Percentiles rank a stretch among this genome's conserved stretches.
These are phyloP conservation scores for Chlorociboria aeruginascens DNA, from an alignment of 495 filamentous ascomycete species.

Conservation along the genomic window DNA sequence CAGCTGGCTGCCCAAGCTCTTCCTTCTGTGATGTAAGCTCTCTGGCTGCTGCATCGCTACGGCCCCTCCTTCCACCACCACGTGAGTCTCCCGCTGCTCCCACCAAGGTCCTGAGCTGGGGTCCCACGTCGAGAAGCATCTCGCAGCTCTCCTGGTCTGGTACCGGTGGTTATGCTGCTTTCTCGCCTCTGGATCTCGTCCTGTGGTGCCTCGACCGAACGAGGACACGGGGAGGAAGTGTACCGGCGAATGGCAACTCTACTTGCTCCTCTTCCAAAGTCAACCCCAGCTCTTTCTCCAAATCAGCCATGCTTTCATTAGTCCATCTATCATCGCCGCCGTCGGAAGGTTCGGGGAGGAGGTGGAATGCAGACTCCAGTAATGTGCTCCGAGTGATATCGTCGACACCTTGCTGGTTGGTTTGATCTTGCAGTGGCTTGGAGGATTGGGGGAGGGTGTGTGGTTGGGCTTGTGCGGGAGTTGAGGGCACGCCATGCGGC, in stretches of 20 bases:
- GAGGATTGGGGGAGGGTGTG: slow-evolving; percentile 1
- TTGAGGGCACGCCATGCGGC: neutral
- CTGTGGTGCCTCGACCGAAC: too few relatives aligned
- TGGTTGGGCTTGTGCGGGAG: neutral
- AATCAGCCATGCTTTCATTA: neutral
- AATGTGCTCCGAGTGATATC: neutral
- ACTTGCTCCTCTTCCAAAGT: neutral
- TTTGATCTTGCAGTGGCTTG: slow-evolving; percentile 5
- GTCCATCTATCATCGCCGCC: neutral
- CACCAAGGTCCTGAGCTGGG: too few relatives aligned
- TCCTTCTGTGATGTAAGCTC: neutral
- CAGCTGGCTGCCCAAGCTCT: neutral
- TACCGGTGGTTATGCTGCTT: too few relatives aligned
- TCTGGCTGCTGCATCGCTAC: slow-evolving; percentile 1
- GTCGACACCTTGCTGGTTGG: slow-evolving; percentile 1
- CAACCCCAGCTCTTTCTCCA: neutral
- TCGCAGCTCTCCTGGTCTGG: too few relatives aligned
- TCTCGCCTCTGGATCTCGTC: too few relatives aligned
- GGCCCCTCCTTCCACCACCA: neutral
- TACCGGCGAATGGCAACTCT: neutral
- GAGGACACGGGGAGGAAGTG: neutral
- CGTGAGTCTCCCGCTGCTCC: too few relatives aligned
- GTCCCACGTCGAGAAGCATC: too few relatives aligned
- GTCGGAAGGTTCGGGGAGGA: neutral
- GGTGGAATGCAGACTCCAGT: neutral